Base-by-base conservation (phyloP, 208 protist species). In the Leishmania mexicana region DNA sequence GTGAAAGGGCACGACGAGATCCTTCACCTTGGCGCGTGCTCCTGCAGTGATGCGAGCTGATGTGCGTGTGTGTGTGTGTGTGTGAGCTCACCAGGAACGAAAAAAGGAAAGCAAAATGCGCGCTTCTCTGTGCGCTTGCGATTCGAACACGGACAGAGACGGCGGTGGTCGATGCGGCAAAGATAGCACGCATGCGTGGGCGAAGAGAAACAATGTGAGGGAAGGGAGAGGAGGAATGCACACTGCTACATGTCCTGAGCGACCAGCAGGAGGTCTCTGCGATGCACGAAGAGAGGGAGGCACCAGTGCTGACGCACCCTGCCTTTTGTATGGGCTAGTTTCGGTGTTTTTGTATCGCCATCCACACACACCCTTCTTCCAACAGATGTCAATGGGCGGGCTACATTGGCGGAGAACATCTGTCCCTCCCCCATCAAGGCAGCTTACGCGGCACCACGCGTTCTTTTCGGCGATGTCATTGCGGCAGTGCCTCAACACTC, bases 61-160 rank as follows among this genome's bases (percentile, higher is more conserved):
- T 31, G 58, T 31, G 19, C 31, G 8, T 31, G 58, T 31, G 19
- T 64, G 7, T 62, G 24, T 13, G 31, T 19, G 31, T 10, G 15
- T 17, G 68, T 51, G 21, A 31, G 24, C 45, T 73, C 68, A 35
- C 68, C 42, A 24, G 28, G 7, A 38, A 67, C 17, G 28, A 67
- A 31, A 38, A 8, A 67, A 67, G 8, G 24, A 71, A 6, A 49
- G 45, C 10, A 73, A 71, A 73, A 53, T 6, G 45, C 10, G 68
- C 65, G 65, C 65, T 72, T 24, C 24, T n/a, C 13, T 49, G 40
- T 73, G 68, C 68, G 68, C 68, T 73, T 71, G 65, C 38, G 65
- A 45, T 42, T 71, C 6, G 15, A 38, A 1, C 21, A 49, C 65
- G 24, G 31, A n/a, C 65, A n/a, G 31, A n/a, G 38, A 47, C 65